A percentile compares a stretch with the other conserved stretches of the same genome.
These are phyloP conservation scores for Trypanosoma vivax DNA, from an alignment of 208 protist species.

Conservation along the genomic window DNA sequence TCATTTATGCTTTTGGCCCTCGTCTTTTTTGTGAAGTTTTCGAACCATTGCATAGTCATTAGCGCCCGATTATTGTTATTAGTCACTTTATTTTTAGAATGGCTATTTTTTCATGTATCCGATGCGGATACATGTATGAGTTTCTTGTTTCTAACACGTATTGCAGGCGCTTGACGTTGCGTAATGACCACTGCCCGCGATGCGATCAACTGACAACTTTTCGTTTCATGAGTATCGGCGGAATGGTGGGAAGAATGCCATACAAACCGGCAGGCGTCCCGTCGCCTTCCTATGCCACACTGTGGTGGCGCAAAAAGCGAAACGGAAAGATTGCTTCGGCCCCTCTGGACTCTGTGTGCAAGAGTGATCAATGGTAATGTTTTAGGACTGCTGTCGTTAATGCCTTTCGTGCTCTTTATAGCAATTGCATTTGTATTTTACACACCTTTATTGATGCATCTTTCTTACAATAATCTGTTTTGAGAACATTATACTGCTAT, in stretches of 20 bases:
- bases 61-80: too few species aligned
- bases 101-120: slow-evolving; percentile 70
- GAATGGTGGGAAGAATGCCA: slow-evolving; percentile 74
- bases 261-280: slow-evolving; percentile 53
- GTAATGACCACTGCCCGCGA: slow-evolving; percentile 62
- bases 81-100: slow-evolving; percentile 14
- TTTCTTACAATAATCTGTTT: too few species aligned
- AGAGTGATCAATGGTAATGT: slow-evolving; percentile 40
- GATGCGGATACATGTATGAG: slow-evolving; percentile 74
- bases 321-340: slow-evolving; percentile 36
- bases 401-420: too few species aligned
- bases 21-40: too few species aligned
- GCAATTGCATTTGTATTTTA: background rate
- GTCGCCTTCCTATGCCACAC: slow-evolving; percentile 56
- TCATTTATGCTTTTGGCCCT: too few species aligned
- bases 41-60: too few species aligned
- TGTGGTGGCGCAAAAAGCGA: slow-evolving; percentile 66
- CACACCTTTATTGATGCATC: background rate
- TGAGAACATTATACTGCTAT: too few species aligned
- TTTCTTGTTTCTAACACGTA: slow-evolving; percentile 72
- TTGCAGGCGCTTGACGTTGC: slow-evolving; percentile 28
- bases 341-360: slow-evolving; percentile 57
- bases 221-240: slow-evolving; percentile 65
- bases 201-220: slow-evolving; percentile 57
- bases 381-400: background rate